phyloP scores from a whole-genome alignment of 2,329 filamentous ascomycete species.

The Dryadomyces quercivorus region DNA sequence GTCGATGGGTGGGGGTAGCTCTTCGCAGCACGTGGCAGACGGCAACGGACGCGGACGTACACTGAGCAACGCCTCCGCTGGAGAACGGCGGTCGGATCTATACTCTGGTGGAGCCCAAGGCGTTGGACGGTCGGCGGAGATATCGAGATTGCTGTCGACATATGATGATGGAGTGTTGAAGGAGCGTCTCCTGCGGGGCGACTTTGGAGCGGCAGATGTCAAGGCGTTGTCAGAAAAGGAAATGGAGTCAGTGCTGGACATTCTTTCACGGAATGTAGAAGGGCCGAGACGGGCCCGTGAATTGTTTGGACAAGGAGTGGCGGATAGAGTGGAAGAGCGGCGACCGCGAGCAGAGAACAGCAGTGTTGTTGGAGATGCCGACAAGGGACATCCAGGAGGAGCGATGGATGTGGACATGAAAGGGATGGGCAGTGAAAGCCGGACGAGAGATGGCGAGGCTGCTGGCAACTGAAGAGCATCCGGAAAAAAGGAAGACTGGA shows the following conservation, averaged over 20 bases:
- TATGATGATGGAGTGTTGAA: constrained; percentile 30
- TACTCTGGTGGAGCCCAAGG: neutral
- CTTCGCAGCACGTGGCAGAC: neutral
- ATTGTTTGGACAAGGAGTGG: constrained; percentile 28
- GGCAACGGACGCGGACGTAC: neutral
- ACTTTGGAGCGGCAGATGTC: constrained; percentile 24
- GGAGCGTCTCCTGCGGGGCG: constrained; percentile 35
- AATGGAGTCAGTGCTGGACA: constrained; percentile 39
- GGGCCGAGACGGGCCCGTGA: constrained; percentile 38
- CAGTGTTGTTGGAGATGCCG: too few relatives aligned
- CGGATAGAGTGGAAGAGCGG: neutral
- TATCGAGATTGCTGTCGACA: constrained; percentile 27
- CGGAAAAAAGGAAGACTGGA: too few relatives aligned
- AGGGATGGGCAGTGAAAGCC: too few relatives aligned
- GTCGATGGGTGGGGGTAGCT: neutral
- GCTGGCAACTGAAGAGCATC: too few relatives aligned
- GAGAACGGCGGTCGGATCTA: constrained; percentile 22
- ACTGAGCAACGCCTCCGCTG: neutral
- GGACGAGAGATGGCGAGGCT: too few relatives aligned
- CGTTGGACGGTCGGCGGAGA: neutral
- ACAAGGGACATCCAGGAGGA: neutral
- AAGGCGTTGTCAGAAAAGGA: constrained; percentile 23
- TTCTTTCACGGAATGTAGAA: constrained; percentile 31
- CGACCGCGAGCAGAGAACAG: neutral
- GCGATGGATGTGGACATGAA: neutral